Conservation (phyloP, 768 basidiomycete genomes). For the Hericium coralloides region DNA sequence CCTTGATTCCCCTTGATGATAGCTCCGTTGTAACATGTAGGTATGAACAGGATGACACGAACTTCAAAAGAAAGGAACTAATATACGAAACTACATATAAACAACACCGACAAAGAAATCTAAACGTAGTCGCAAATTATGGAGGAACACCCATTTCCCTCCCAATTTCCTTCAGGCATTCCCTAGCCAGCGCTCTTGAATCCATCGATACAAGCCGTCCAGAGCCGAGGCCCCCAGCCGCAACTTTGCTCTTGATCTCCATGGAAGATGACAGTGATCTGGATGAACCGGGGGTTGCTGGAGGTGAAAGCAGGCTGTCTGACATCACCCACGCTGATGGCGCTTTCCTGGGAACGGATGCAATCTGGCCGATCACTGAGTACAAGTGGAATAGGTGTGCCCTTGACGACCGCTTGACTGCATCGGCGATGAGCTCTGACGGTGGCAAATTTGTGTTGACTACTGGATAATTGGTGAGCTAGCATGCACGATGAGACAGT, state of each 20-base stretch:
- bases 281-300: neutral
- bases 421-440: constrained; percentile 53
- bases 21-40: too few relatives aligned
- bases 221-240: neutral
- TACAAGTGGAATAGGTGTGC: constrained; percentile 91
- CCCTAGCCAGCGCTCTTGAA: constrained; percentile 54
- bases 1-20: too few relatives aligned
- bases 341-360: constrained; percentile 56
- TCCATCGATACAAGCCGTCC: constrained; percentile 41
- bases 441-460: constrained; percentile 39
- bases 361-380: constrained; percentile 67
- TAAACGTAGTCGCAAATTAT: neutral
- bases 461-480: constrained; percentile 12
- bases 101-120: too few relatives aligned
- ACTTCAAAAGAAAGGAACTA: too few relatives aligned
- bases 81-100: too few relatives aligned
- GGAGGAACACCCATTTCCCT: constrained; percentile 56
- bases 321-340: constrained; percentile 57
- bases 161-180: constrained; percentile 62
- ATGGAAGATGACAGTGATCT: neutral
- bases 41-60: too few relatives aligned
- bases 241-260: neutral
- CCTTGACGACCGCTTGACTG: constrained; percentile 62
- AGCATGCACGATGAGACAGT: neutral
- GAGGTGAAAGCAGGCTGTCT: constrained; percentile 8